Percentiles rank a stretch among this genome's conserved stretches.
Conservation (phyloP, 2,329 filamentous ascomycete genomes). For the Ophiostoma australiae region DNA sequence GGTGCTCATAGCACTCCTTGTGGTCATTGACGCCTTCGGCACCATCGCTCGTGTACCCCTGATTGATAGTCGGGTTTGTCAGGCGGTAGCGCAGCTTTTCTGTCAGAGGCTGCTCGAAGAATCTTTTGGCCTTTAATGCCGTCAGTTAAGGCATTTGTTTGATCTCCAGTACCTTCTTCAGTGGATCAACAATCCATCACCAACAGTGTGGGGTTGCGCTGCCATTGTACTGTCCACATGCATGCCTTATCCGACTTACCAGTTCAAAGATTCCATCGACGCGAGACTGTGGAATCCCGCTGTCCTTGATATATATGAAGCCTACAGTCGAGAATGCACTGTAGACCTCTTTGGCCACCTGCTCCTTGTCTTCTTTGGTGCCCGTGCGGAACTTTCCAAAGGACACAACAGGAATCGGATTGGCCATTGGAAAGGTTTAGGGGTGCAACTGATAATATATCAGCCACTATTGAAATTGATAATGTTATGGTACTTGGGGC, state of each 20-base stretch:
- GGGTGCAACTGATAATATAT: too few species aligned
- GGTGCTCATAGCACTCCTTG: constrained; percentile 22
- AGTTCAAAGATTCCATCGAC: constrained; percentile 15
- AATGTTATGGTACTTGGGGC: neutral
- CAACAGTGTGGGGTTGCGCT: neutral
- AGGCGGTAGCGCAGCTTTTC: constrained; percentile 11
- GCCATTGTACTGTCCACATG: neutral
- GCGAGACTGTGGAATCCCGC: constrained; percentile 8
- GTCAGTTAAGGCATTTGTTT: neutral
- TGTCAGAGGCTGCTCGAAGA: constrained; percentile 10
- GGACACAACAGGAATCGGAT: constrained; percentile 7
- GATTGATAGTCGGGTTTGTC: constrained; percentile 10
- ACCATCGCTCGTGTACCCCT: constrained; percentile 18
- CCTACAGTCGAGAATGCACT: constrained; percentile 13
- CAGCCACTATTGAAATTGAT: neutral
- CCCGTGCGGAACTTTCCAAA: constrained; percentile 14
- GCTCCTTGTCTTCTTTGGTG: constrained; percentile 1
- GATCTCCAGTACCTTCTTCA: neutral
- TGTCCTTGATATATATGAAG: constrained; percentile 18
- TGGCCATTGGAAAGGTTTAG: neutral
- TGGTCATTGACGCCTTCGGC: constrained; percentile 17
- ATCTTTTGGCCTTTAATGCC: neutral
- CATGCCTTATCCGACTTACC: neutral
- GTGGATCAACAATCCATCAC: neutral
- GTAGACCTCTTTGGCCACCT: constrained; percentile 17